These are phyloP conservation scores for Metarhizium humberi DNA, from an alignment of 2,329 filamentous ascomycete species.

Conservation along the genomic window DNA sequence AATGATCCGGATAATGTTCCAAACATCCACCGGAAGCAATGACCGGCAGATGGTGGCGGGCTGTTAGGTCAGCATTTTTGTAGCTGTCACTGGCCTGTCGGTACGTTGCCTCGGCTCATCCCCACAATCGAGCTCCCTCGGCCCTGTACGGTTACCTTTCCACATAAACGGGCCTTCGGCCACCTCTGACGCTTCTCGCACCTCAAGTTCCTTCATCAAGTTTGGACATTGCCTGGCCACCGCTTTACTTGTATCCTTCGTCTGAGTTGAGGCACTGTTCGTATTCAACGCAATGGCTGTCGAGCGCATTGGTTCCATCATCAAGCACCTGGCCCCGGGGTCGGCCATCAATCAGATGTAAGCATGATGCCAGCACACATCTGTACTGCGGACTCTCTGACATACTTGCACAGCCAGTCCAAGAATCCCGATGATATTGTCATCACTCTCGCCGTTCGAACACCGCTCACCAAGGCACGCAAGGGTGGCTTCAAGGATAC, in stretches of 20 bases:
- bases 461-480: slow-evolving; percentile 75
- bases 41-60: not conserved
- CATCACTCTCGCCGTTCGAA: slow-evolving; percentile 85
- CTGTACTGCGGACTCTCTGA: not conserved
- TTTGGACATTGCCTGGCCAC: not conserved
- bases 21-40: slow-evolving; percentile 1
- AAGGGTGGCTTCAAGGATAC: slow-evolving; percentile 97
- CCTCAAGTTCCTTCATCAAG: not conserved
- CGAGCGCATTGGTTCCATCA: slow-evolving; percentile 78
- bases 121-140: slow-evolving; percentile 14
- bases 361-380: slow-evolving; percentile 21
- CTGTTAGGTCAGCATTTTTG: slow-evolving; percentile 8
- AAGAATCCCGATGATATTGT: slow-evolving; percentile 96
- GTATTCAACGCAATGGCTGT: slow-evolving; percentile 53
- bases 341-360: slow-evolving; percentile 71
- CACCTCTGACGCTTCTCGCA: not conserved
- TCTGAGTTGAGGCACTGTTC: not conserved
- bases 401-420: slow-evolving; percentile 51
- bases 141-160: slow-evolving; percentile 12
- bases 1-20: not conserved
- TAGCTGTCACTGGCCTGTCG: not conserved
- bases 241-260: not conserved
- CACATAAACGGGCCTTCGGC: slow-evolving; percentile 9
- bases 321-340: slow-evolving; percentile 74
- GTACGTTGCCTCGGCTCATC: slow-evolving; percentile 19